Evolutionary conservation across 2,329 filamentous ascomycete species (phyloP).

Genomic region (Pestalotiopsis sp.): DNA sequence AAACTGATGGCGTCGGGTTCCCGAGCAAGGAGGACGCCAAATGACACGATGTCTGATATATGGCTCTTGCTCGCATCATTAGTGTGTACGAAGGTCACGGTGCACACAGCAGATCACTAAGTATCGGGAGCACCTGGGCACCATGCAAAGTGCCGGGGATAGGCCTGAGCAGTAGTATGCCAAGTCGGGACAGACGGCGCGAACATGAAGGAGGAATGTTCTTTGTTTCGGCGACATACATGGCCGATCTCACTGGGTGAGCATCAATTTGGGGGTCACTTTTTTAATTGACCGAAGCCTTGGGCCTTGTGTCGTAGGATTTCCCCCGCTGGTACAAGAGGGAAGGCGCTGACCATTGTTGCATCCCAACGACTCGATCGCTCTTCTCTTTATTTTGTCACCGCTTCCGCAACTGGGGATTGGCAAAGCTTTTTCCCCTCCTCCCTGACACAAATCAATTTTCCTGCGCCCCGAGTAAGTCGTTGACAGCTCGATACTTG

Average conservation of each 20-base stretch:
- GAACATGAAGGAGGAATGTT: neutral
- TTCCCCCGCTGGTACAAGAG: neutral
- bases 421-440: neutral
- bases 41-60: no score
- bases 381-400: neutral
- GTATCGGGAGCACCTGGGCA: no score
- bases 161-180: neutral
- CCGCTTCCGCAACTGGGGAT: neutral
- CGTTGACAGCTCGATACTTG: neutral
- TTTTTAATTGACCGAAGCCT: neutral
- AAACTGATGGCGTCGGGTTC: no score
- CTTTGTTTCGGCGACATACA: neutral
- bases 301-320: neutral
- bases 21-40: no score
- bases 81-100: no score
- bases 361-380: neutral
- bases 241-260: neutral
- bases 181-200: constrained; percentile 12
- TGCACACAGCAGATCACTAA: no score
- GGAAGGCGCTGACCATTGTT: neutral
- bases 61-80: no score
- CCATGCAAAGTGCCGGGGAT: neutral
- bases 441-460: neutral
- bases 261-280: neutral
- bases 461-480: neutral